Evolutionary conservation across 352 stramenopile genomes (phyloP).

Genomic region (Globisporangium lucens): DNA sequence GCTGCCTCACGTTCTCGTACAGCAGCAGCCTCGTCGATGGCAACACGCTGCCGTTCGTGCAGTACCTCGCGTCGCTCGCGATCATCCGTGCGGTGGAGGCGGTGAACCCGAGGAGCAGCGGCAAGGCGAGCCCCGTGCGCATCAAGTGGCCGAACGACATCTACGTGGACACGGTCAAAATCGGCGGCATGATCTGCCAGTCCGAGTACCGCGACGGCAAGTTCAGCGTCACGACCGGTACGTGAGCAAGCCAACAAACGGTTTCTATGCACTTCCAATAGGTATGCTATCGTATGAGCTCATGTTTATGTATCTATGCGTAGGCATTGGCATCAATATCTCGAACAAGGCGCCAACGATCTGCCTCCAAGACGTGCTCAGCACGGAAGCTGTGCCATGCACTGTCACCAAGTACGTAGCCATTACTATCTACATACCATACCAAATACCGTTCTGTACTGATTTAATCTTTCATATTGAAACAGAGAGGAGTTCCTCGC

Average conservation of each 20-base stretch:
- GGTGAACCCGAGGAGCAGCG: conserved; percentile 35
- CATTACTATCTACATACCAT: background rate
- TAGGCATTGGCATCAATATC: conserved; percentile 88
- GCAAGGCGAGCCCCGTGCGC: conserved; percentile 48
- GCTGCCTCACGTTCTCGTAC: conserved; percentile 91
- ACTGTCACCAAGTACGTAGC: conserved; percentile 72
- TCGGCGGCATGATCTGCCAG: conserved; percentile 89
- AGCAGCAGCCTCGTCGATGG: conserved; percentile 80
- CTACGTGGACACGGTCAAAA: conserved; percentile 87
- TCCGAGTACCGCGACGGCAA: conserved; percentile 76
- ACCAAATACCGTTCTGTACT: background rate
- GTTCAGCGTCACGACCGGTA: conserved; percentile 85
- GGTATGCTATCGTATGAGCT: background rate
- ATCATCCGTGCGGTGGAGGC: conserved; percentile 77
- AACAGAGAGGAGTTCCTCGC: conserved; percentile 82
- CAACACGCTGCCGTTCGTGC: conserved; percentile 81
- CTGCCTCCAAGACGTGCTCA: conserved; percentile 82
- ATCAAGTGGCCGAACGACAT: conserved; percentile 95
- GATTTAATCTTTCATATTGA: background rate
- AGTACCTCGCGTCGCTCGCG: conserved; percentile 88
- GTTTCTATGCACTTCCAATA: background rate
- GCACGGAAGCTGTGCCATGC: conserved; percentile 48
- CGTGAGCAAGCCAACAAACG: background rate
- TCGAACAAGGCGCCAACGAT: conserved; percentile 84
- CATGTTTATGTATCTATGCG: background rate